Percentiles rank a stretch among this genome's conserved stretches.
Conservation (phyloP, 2,329 filamentous ascomycete species). For the Keithomyces neogunnii region DNA sequence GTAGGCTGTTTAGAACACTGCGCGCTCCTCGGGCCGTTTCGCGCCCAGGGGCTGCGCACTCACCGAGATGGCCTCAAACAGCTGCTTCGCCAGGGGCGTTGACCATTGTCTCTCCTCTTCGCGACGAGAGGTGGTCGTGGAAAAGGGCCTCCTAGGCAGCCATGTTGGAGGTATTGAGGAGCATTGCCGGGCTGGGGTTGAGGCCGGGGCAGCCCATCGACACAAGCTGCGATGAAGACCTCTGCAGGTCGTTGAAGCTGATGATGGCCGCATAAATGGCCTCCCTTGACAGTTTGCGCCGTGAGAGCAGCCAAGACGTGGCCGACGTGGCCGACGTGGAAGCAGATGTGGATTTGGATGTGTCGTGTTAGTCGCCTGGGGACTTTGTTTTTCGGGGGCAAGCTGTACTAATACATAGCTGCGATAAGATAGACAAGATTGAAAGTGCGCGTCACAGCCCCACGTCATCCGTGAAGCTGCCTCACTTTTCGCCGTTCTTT, state of each 20-base stretch:
- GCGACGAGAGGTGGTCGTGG: neutral
- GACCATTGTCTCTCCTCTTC: slow-evolving; percentile 65
- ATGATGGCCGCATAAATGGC: neutral
- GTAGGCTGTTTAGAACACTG: neutral
- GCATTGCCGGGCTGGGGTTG: neutral
- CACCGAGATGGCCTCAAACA: slow-evolving; percentile 82
- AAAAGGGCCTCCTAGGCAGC: neutral
- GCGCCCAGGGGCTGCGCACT: slow-evolving; percentile 5
- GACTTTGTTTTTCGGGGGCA: too few relatives aligned
- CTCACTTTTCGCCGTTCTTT: neutral
- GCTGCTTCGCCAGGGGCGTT: slow-evolving; percentile 79
- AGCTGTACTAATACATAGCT: neutral
- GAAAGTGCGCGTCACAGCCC: neutral
- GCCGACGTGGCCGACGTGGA: too few relatives aligned
- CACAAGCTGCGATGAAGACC: slow-evolving; percentile 3
- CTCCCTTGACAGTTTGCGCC: too few relatives aligned
- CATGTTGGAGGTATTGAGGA: neutral
- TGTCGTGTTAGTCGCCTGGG: too few relatives aligned
- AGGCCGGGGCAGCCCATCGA: neutral
- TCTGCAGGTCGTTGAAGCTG: neutral
- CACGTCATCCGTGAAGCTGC: neutral
- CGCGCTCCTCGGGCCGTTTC: neutral
- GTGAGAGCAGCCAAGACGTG: too few relatives aligned
- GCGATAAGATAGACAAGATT: neutral
- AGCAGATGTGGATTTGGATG: too few relatives aligned